A percentile compares a stretch with the other conserved stretches of the same genome.
These are phyloP conservation scores for Botrytis tulipae DNA, from an alignment of 2,329 filamentous ascomycete genomes.

Conservation along the genomic window DNA sequence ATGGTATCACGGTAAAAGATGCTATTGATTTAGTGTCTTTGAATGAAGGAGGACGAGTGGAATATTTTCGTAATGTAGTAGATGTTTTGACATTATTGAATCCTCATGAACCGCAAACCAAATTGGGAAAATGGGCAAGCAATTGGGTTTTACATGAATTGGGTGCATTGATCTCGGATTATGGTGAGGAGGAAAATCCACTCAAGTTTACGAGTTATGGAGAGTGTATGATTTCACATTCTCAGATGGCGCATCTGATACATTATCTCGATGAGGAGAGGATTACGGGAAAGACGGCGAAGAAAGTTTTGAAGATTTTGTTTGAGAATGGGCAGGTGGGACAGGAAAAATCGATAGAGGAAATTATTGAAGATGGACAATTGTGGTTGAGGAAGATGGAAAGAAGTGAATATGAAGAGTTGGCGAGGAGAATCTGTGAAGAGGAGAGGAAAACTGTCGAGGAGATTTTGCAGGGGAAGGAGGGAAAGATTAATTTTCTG, in stretches of 20 bases:
- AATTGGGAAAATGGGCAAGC: conserved; percentile 49
- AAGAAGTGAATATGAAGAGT: conserved; percentile 51
- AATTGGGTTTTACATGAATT: conserved; percentile 77
- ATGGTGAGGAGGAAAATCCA: conserved; percentile 30
- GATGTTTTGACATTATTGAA: conserved; percentile 36
- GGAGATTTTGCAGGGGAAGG: conserved; percentile 59
- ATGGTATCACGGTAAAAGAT: conserved; percentile 75
- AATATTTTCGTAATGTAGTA: conserved; percentile 75
- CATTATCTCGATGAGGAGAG: conserved; percentile 43
- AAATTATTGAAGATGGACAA: conserved; percentile 56
- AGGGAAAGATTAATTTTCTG: conserved; percentile 66
- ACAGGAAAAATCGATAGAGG: conserved; percentile 43
- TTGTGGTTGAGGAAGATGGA: conserved; percentile 55
- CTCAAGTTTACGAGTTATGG: conserved; percentile 32
- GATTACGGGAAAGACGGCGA: conserved; percentile 57
- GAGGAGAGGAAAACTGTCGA: conserved; percentile 51
- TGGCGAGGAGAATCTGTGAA: conserved; percentile 57
- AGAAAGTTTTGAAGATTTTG: conserved; percentile 54
- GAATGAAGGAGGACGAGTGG: conserved; percentile 73
- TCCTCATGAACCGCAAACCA: conserved; percentile 18
- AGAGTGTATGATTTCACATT: conserved; percentile 30
- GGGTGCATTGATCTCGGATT: conserved; percentile 61
- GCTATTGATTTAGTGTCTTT: conserved; percentile 75
- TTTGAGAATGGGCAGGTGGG: conserved; percentile 45
- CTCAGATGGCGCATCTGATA: conserved; percentile 45